These are phyloP conservation scores for Didymella lethalis DNA, from an alignment of 2,329 filamentous ascomycete genomes.

Conservation along the genomic window DNA sequence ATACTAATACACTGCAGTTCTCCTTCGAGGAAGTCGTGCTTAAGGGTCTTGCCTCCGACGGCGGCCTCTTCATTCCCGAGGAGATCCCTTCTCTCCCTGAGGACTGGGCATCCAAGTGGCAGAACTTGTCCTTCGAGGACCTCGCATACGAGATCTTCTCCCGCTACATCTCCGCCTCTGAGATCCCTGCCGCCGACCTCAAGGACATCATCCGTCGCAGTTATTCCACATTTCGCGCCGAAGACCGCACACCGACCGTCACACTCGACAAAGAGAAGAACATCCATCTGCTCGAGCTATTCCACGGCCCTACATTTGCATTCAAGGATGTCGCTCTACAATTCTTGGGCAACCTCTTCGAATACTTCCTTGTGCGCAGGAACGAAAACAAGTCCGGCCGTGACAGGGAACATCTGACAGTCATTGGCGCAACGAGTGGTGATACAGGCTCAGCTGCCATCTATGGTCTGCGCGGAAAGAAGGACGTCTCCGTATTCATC, in stretches of 20 bases:
- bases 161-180: slow-evolving; percentile 82
- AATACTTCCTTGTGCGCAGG: slow-evolving; percentile 80
- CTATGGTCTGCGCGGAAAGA: slow-evolving; percentile 92
- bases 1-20: slow-evolving; percentile 62
- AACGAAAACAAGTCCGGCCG: slow-evolving; percentile 75
- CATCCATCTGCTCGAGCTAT: slow-evolving; percentile 88
- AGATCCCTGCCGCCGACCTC: slow-evolving; percentile 83
- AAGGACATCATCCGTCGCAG: slow-evolving; percentile 82
- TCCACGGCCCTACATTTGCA: slow-evolving; percentile 93
- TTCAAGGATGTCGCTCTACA: slow-evolving; percentile 94
- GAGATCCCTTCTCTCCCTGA: slow-evolving; percentile 71
- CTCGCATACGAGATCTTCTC: slow-evolving; percentile 85
- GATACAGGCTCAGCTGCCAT: slow-evolving; percentile 92
- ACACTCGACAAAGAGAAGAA: slow-evolving; percentile 75
- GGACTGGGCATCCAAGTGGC: slow-evolving; percentile 75
- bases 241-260: slow-evolving; percentile 79
- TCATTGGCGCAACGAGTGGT: slow-evolving; percentile 54
- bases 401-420: slow-evolving; percentile 60
- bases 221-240: slow-evolving; percentile 86
- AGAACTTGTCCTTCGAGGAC: slow-evolving; percentile 78
- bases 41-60: slow-evolving; percentile 85
- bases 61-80: slow-evolving; percentile 89
- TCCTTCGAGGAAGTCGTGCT: slow-evolving; percentile 92
- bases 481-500: slow-evolving; percentile 96
- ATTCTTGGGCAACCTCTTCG: slow-evolving; percentile 94